Base-by-base conservation (phyloP, 1,284 basidiomycete genomes). In the Cystobasidium slooffiae region DNA sequence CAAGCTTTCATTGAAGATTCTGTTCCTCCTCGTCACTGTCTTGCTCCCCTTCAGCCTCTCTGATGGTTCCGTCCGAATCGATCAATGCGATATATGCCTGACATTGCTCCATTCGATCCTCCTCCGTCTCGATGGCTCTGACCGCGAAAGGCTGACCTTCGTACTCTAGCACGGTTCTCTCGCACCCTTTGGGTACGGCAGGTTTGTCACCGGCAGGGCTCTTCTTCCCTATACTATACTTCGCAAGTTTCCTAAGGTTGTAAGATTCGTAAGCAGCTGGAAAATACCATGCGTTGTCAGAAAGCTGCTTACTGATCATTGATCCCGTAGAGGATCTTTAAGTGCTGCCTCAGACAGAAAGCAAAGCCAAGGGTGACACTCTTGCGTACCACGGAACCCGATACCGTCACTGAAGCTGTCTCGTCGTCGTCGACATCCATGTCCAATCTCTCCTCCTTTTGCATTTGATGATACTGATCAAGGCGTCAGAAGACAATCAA, bases 171-270 rank as follows among this genome's bases (percentile, higher is more conserved):
- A 87, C 85, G 46, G 84, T 83, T 12, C 89, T 88, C 78, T 77
- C 76, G 14, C 81, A 80, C 64, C 81, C 80, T 59, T 81, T 79
- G 8, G 80, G 78, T 14, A 80, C 75, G 31, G 72, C 80, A n/a
- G 91, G 86, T 80, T 88, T 90, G 81, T 97, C 94, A 0, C 93
- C 93, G 3, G 90, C 80, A 0, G 90, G 87, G 68, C 88, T 91
- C 83, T 95, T 96, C 86, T 95, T 96, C 24, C 91, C 91, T 3
- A 89, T 82, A 1, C 89, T 86, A 79, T 91, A 94, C 82, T 93
- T 94, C 51, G 87, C 85, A 79, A 92, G 92, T 90, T 95, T 96
- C 66, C 93, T 95, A 56, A 68, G 14, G 43, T 12, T 31, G 22
- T 76, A 49, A 2, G 3, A 41, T 12, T 24, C 1, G 8, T 6